A percentile compares a stretch with the other conserved stretches of the same genome.
Evolutionary conservation across 331 rosid genomes (phyloP).

Genomic region (Quercus phellos): DNA sequence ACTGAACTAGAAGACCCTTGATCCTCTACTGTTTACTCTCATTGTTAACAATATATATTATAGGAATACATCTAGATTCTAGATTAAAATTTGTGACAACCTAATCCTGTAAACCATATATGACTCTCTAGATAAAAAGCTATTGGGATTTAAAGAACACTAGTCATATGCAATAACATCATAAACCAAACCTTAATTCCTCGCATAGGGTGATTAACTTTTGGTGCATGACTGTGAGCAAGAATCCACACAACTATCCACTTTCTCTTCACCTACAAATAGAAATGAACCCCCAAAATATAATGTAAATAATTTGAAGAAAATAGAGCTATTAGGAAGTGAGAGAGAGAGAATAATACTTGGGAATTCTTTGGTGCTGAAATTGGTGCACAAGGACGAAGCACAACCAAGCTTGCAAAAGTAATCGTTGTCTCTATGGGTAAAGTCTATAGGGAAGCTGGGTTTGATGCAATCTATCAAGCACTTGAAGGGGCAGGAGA

Average conservation of each 20-base stretch:
- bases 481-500: slow-evolving; percentile 36
- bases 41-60: no score
- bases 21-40: no score
- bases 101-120: no score
- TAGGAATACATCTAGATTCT: no score
- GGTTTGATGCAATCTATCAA: slow-evolving; percentile 35
- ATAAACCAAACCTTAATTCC: not conserved
- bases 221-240: slow-evolving; percentile 6
- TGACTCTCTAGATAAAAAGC: no score
- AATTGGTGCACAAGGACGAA: slow-evolving; percentile 21
- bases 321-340: no score
- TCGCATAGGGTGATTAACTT: not conserved
- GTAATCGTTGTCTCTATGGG: not conserved
- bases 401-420: slow-evolving; percentile 46
- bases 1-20: no score
- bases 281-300: no score
- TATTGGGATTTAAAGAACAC: no score
- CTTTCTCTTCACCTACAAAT: slow-evolving; percentile 21
- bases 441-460: not conserved
- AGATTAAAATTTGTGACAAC: no score
- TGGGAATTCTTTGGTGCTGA: slow-evolving; percentile 27
- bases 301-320: no score
- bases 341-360: not conserved
- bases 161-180: no score
- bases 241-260: slow-evolving; percentile 23